These are phyloP conservation scores for Irpex sp. DNA, from an alignment of 1,284 basidiomycete genomes.

Conservation along the genomic window DNA sequence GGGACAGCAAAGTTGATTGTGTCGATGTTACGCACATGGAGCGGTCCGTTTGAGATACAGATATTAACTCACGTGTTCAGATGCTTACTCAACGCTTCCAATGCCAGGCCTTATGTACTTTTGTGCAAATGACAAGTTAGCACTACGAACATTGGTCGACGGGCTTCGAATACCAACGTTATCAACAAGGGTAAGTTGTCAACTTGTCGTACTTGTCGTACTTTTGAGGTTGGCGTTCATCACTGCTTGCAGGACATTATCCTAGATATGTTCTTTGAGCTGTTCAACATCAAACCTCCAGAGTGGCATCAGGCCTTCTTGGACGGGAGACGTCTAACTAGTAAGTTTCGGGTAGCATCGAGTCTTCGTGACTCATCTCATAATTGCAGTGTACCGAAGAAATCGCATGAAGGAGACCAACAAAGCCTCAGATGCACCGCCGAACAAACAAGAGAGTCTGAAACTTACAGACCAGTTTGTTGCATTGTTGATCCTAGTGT, in stretches of 20 bases:
- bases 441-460: conserved; percentile 56
- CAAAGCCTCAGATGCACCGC: conserved; percentile 28
- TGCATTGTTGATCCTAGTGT: conserved; percentile 82
- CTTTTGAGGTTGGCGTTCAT: conserved; percentile 4
- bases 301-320: conserved; percentile 91
- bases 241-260: conserved; percentile 69
- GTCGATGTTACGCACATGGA: conserved; percentile 89
- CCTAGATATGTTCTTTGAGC: conserved; percentile 90
- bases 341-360: conserved; percentile 39
- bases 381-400: conserved; percentile 62
- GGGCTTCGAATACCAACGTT: conserved; percentile 86
- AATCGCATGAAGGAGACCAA: conserved; percentile 40
- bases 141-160: conserved; percentile 83
- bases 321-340: conserved; percentile 80
- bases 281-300: conserved; percentile 88
- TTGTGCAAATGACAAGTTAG: conserved; percentile 85
- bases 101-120: conserved; percentile 85
- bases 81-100: neutral
- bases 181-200: conserved; percentile 68
- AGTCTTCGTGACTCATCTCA: conserved; percentile 1
- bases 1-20: conserved; percentile 77
- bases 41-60: conserved; percentile 55
- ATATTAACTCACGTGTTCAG: neutral
- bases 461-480: conserved; percentile 94
- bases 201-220: neutral